phyloP scores from a whole-genome alignment of 2,329 filamentous ascomycete genomes.

The Diplocarpon rosae region DNA sequence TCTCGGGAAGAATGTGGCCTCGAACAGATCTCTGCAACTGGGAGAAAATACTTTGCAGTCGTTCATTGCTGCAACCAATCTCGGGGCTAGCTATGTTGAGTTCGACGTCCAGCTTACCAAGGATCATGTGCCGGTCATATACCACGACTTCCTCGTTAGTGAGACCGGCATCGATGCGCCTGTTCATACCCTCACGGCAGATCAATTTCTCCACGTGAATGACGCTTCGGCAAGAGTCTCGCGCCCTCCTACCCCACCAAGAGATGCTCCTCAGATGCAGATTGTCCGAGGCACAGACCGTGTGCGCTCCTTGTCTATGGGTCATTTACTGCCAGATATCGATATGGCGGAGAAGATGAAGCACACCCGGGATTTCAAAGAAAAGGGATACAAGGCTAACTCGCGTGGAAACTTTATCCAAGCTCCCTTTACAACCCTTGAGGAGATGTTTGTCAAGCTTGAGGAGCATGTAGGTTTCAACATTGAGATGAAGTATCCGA shows the following conservation, averaged over 20 bases:
- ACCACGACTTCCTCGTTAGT: constrained; percentile 95
- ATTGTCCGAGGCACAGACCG: constrained; percentile 23
- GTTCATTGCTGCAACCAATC: constrained; percentile 89
- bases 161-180: constrained; percentile 96
- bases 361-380: constrained; percentile 89
- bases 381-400: constrained; percentile 92
- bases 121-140: constrained; percentile 94
- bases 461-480: constrained; percentile 86
- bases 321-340: constrained; percentile 17
- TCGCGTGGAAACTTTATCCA: constrained; percentile 91
- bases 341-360: constrained; percentile 75
- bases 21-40: constrained; percentile 78
- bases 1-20: constrained; percentile 79
- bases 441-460: constrained; percentile 81
- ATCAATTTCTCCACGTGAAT: constrained; percentile 85
- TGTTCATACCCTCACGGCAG: constrained; percentile 85
- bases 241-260: constrained; percentile 35
- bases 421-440: constrained; percentile 86
- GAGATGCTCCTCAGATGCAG: constrained; percentile 15
- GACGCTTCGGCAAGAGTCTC: constrained; percentile 36
- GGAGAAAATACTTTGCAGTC: constrained; percentile 94
- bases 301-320: constrained; percentile 28
- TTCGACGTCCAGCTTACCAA: constrained; percentile 97
- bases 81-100: constrained; percentile 68
- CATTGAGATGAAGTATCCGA: constrained; percentile 98